Conservation (phyloP, 169 alveolate genomes). For the Eimeria praecox region DNA sequence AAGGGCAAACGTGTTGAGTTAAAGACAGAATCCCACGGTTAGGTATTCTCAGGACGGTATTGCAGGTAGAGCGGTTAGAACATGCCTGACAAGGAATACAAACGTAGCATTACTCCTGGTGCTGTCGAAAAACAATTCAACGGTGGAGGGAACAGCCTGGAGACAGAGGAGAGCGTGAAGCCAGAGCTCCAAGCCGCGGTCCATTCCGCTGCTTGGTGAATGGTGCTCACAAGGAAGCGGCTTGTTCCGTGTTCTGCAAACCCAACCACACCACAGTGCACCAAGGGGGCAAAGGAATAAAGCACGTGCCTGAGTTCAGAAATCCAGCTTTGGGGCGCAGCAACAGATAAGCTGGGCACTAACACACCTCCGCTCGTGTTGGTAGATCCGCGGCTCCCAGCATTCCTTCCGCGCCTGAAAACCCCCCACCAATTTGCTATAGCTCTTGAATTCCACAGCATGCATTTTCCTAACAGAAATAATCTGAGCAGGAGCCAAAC, state of each 20-base stretch:
- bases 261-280: conserved; percentile 3
- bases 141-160: not conserved
- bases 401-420: conserved; percentile 50
- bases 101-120: too few species aligned
- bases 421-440: not conserved
- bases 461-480: not conserved
- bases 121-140: not conserved
- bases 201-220: not conserved
- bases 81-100: conserved; percentile 28
- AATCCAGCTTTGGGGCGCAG: not conserved
- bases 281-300: not conserved
- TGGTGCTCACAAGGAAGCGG: conserved; percentile 44
- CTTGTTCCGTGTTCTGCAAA: conserved; percentile 11
- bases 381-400: conserved; percentile 31
- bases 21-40: conserved; percentile 33
- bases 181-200: not conserved
- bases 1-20: conserved; percentile 57
- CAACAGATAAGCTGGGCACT: not conserved
- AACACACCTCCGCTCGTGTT: conserved; percentile 25
- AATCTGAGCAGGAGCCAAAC: not conserved
- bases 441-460: not conserved
- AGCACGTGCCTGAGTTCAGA: not conserved
- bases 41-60: conserved; percentile 35
- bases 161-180: not conserved
- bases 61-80: conserved; percentile 34